phyloP scores from a whole-genome alignment of 306 rosid species.

The Hylodesmum podocarpum region DNA sequence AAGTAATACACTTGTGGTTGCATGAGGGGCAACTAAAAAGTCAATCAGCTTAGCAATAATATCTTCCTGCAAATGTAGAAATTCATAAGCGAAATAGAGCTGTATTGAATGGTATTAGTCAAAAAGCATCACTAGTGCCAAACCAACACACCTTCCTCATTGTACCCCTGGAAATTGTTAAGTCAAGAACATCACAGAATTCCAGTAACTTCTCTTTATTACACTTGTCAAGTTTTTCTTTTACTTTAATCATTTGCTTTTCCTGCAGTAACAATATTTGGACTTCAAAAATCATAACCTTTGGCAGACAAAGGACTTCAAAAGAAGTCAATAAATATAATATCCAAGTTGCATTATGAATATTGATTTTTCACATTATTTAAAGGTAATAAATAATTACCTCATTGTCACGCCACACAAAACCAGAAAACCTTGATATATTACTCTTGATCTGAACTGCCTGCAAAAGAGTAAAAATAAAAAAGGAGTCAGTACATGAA shows the following conservation, averaged over 20 bases:
- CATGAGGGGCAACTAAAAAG: slow-evolving; percentile 84
- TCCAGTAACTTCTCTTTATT: slow-evolving; percentile 84
- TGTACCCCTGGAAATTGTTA: slow-evolving; percentile 63
- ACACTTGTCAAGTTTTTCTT: slow-evolving; percentile 86
- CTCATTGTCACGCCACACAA: slow-evolving; percentile 86
- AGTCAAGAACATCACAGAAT: slow-evolving; percentile 77
- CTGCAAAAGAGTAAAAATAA: slow-evolving; percentile 48
- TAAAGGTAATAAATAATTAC: slow-evolving; percentile 42
- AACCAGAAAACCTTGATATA: slow-evolving; percentile 92
- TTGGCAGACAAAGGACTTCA: slow-evolving; percentile 9
- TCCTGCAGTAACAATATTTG: slow-evolving; percentile 55
- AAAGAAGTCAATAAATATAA: slow-evolving; percentile 1
- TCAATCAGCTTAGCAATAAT: slow-evolving; percentile 71
- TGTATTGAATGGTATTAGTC: neutral
- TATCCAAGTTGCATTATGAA: neutral
- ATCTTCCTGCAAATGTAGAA: slow-evolving; percentile 69
- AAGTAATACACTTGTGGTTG: slow-evolving; percentile 66
- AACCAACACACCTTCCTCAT: slow-evolving; percentile 71
- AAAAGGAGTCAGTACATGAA: neutral
- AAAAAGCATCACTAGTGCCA: slow-evolving; percentile 16
- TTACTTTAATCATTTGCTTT: slow-evolving; percentile 82
- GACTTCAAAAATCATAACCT: slow-evolving; percentile 28
- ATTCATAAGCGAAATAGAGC: slow-evolving; percentile 20
- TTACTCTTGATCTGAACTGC: slow-evolving; percentile 83
- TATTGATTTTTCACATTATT: neutral